Base-by-base conservation (phyloP, 176 grass and related monocot genomes). In the Phoenix dactylifera region DNA sequence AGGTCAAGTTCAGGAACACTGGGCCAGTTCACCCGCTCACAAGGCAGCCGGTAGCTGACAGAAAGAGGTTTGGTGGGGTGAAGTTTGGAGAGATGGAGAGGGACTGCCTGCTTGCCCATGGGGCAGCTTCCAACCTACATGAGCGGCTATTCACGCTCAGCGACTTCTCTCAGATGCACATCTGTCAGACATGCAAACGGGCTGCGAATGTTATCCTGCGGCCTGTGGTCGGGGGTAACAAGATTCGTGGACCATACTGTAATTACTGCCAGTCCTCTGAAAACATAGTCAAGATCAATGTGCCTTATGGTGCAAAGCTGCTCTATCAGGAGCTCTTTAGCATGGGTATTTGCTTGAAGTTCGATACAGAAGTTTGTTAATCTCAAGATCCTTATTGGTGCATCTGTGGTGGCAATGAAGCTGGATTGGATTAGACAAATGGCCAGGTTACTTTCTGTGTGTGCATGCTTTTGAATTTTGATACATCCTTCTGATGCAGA, bases 51-150 rank as follows among this genome's bases (percentile, higher is more conserved):
- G 93, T 88, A 2, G 81, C 79, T 0, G 93, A 98, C 81, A 66
- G 84, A 55, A 98, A 88, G 30, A 76, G 86, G 53, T 96, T 90
- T 22, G 86, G 91, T 3, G 91, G 91, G n/a, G 86, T 96, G 12
- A 96, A 96, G 54, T 96, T 96, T 19, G 86, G 91, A 52, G 91
- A 96, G 52, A 96, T 96, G 91, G 91, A 96, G 65, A 74, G 86
- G 0, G 91, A 96, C 65, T 90, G 83, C 67, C 80, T 96, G n/a
- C 86, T 96, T 2, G 86, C 86, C 54, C 91, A 96, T 16, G 92
- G 86, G 0, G 78, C 92, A 17, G 86, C 92, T 5, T 70, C 92
- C 35, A 96, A 96, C 56, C 92, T 96, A 44, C 87, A 87, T 25
- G 83, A 95, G 70, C 79, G 90, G 44, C 76, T 95, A 7, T 95